These are phyloP conservation scores for Aspergillus tamarii DNA, from an alignment of 2,329 filamentous ascomycete genomes.

Conservation along the genomic window DNA sequence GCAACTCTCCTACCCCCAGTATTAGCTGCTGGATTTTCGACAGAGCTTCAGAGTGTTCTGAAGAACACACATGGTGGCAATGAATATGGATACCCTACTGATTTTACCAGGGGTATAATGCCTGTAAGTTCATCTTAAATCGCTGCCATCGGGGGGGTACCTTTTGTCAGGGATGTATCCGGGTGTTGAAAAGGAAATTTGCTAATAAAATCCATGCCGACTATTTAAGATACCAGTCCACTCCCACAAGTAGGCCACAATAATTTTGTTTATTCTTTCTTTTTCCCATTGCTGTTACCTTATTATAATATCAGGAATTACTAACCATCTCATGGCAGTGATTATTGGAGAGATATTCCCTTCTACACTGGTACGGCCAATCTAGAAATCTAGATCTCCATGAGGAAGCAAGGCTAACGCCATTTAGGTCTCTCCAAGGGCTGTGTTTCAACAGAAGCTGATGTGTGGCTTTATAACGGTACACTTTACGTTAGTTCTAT, in stretches of 20 bases:
- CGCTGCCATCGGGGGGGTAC: background rate
- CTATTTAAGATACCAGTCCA: conserved; percentile 41
- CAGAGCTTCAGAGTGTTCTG: conserved; percentile 59
- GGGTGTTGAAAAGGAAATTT: background rate
- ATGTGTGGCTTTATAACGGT: conserved; percentile 62
- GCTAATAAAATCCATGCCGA: background rate
- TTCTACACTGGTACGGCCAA: conserved; percentile 47
- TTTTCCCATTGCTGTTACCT: background rate
- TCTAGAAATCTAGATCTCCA: background rate
- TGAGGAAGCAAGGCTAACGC: background rate
- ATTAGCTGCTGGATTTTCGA: conserved; percentile 39
- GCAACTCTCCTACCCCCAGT: conserved; percentile 29
- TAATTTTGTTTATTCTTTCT: background rate
- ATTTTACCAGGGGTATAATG: conserved; percentile 62
- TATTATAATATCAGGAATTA: background rate
- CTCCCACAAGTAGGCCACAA: conserved; percentile 42
- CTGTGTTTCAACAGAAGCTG: conserved; percentile 61
- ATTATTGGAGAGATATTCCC: conserved; percentile 57
- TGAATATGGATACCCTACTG: conserved; percentile 63
- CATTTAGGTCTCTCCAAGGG: conserved; percentile 57
- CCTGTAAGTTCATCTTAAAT: conserved; percentile 47
- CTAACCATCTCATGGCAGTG: conserved; percentile 46
- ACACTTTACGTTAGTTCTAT: conserved; percentile 53
- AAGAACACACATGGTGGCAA: conserved; percentile 56
- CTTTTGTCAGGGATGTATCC: background rate